phyloP scores from a whole-genome alignment of 2,329 filamentous ascomycete genomes.

The Xylaria polymorpha region DNA sequence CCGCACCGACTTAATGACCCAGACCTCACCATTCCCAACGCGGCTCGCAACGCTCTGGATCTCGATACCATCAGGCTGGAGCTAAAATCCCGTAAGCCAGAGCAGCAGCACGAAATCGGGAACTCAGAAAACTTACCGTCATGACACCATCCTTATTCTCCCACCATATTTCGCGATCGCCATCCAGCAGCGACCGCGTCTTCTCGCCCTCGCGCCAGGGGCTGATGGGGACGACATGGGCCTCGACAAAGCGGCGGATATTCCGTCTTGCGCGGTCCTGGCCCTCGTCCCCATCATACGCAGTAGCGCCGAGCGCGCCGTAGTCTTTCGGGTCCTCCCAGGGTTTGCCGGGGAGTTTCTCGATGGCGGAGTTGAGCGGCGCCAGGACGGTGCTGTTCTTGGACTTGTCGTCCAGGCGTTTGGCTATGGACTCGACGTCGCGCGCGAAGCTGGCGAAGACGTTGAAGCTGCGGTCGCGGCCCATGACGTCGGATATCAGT shows the following conservation, averaged over 20 bases:
- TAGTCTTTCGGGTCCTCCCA: conserved; percentile 86
- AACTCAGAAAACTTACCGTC: conserved; percentile 63
- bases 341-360: conserved; percentile 82
- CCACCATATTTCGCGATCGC: conserved; percentile 81
- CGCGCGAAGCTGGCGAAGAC: conserved; percentile 86
- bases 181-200: conserved; percentile 73
- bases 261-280: conserved; percentile 82
- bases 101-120: too few relatives aligned
- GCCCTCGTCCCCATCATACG: conserved; percentile 80
- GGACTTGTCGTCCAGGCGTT: conserved; percentile 73
- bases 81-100: conserved; percentile 54
- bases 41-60: conserved; percentile 78
- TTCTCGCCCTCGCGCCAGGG: conserved; percentile 79
- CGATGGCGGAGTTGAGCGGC: conserved; percentile 85
- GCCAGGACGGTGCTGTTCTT: conserved; percentile 87
- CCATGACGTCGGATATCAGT: conserved; percentile 86
- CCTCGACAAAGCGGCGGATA: conserved; percentile 82
- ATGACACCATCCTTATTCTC: conserved; percentile 75
- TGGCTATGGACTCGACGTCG: conserved; percentile 75
- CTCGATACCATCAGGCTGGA: conserved; percentile 83
- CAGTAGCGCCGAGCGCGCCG: conserved; percentile 70
- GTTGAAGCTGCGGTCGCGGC: conserved; percentile 80
- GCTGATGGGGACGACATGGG: conserved; percentile 79
- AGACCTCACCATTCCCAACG: conserved; percentile 90
- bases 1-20: conserved; percentile 71